Evolutionary conservation across 2,329 filamentous ascomycete species (phyloP).

Genomic region (Cercospora zeina): DNA sequence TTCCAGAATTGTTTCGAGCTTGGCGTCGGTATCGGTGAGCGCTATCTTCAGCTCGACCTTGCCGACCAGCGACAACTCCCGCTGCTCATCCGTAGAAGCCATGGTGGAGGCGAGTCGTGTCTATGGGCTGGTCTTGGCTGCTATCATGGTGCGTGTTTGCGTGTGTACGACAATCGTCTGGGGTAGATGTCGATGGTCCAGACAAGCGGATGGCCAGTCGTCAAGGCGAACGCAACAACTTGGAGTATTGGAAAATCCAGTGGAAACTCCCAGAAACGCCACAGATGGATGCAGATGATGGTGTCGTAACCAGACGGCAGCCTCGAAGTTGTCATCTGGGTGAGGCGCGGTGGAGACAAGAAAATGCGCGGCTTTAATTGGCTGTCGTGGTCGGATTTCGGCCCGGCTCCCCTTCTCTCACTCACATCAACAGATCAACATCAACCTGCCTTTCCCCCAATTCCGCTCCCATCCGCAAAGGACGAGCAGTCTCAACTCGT

Average conservation of each 20-base stretch:
- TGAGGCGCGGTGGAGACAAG: not conserved
- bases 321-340: constrained; percentile 11
- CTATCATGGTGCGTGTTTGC: constrained; percentile 19
- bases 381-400: not conserved
- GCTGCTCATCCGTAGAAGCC: constrained; percentile 53
- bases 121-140: constrained; percentile 2
- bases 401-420: not conserved
- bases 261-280: constrained; percentile 16
- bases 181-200: not conserved
- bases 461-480: too few relatives aligned
- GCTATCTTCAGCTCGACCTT: constrained; percentile 84
- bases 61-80: constrained; percentile 78
- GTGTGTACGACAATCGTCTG: not conserved
- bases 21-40: constrained; percentile 78
- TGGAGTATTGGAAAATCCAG: not conserved
- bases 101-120: constrained; percentile 3
- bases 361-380: not conserved
- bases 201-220: not conserved
- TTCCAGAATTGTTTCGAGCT: constrained; percentile 74
- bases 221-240: not conserved
- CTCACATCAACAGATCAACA: too few relatives aligned
- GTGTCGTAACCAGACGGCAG: constrained; percentile 13
- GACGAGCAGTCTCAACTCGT: too few relatives aligned
- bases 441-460: too few relatives aligned
- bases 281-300: constrained; percentile 16